A percentile compares a stretch with the other conserved stretches of the same genome.
Conservation (phyloP, 768 basidiomycete species). For the Fomitopsis pulvina region DNA sequence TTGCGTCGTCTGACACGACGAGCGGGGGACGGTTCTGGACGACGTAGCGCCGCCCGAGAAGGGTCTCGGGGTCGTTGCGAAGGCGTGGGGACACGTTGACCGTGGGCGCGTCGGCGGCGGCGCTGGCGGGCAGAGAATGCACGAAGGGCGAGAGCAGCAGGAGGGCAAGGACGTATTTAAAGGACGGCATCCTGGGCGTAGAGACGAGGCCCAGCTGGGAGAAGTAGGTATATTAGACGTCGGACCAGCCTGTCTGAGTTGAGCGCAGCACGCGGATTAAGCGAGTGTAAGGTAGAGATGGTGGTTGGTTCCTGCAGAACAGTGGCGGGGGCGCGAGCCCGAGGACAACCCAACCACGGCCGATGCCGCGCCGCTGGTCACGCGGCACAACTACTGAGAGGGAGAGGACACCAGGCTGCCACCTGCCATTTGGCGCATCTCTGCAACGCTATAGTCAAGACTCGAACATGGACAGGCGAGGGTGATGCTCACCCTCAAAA, state of each 20-base stretch:
- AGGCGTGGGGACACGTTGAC: neutral
- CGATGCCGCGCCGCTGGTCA: neutral
- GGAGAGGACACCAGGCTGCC: no score
- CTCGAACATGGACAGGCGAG: no score
- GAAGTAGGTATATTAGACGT: neutral
- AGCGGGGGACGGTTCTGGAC: conserved; percentile 7
- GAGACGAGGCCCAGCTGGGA: neutral
- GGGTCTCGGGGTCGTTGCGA: conserved; percentile 12
- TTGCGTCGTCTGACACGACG: neutral
- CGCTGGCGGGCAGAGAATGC: neutral
- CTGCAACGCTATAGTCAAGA: no score
- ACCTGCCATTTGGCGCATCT: no score
- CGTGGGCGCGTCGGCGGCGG: neutral
- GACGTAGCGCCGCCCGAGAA: conserved; percentile 19
- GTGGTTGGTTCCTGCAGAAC: neutral
- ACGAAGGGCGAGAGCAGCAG: neutral
- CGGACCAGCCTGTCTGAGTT: conserved; percentile 3
- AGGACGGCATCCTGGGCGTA: neutral
- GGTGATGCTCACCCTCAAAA: neutral
- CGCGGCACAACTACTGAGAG: neutral
- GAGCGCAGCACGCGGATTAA: neutral
- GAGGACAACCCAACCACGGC: neutral
- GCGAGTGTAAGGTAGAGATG: neutral
- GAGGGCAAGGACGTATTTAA: neutral
- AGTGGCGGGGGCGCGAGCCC: neutral